Conservation (phyloP, 2,329 filamentous ascomycete species). For the Hymenoscyphus scutula region DNA sequence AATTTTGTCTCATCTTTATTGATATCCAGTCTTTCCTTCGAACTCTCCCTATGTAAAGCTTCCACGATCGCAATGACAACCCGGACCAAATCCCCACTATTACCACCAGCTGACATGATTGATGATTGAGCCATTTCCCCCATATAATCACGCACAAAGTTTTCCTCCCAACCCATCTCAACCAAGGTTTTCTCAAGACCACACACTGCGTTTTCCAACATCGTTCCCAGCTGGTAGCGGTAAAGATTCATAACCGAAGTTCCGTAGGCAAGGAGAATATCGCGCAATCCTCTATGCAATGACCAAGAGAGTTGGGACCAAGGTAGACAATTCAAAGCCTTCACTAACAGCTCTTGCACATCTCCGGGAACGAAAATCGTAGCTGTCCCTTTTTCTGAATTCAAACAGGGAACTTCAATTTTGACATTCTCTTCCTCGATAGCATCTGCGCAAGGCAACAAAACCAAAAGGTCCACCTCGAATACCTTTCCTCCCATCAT, state of each 20-base stretch:
- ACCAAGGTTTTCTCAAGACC: neutral
- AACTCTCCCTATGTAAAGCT: constrained; percentile 3
- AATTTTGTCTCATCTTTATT: constrained; percentile 5
- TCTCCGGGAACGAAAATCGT: constrained; percentile 6
- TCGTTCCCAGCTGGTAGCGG: constrained; percentile 25
- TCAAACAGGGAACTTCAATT: constrained; percentile 27
- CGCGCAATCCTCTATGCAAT: constrained; percentile 36
- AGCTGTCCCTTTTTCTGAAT: constrained; percentile 12
- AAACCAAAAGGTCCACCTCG: constrained; percentile 36
- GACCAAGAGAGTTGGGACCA: constrained; percentile 39
- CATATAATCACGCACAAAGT: constrained; percentile 34
- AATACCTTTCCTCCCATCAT: constrained; percentile 36
- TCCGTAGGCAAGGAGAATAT: constrained; percentile 35
- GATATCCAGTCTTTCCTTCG: neutral
- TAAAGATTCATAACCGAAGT: constrained; percentile 31
- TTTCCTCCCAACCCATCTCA: constrained; percentile 31
- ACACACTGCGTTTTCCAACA: neutral
- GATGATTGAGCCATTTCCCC: constrained; percentile 33
- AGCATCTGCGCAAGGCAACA: constrained; percentile 4
- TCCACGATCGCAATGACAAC: constrained; percentile 34
- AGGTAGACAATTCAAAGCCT: constrained; percentile 35
- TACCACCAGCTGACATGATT: constrained; percentile 34
- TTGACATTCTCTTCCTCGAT: constrained; percentile 1
- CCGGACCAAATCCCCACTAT: constrained; percentile 36
- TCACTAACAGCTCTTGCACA: constrained; percentile 27